These are phyloP conservation scores for Guyanaporus albipodus DNA, from an alignment of 768 basidiomycete genomes.

Conservation along the genomic window DNA sequence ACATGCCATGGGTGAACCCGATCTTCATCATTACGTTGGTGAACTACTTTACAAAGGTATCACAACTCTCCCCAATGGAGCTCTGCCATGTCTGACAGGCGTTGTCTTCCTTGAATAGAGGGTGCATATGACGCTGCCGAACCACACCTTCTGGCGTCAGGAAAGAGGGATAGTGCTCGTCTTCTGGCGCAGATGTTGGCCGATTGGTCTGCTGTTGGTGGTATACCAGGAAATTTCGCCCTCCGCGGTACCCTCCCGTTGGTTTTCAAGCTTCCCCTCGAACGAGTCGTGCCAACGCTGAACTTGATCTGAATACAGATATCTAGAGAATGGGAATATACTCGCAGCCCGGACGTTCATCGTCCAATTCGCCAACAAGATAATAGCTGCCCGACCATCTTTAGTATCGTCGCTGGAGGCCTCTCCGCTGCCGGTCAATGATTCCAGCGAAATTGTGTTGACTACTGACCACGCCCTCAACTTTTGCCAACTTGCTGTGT, in stretches of 20 bases:
- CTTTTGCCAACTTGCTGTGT: constrained; percentile 84
- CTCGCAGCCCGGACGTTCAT: constrained; percentile 94
- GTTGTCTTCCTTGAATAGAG: constrained; percentile 44
- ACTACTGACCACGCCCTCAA: constrained; percentile 78
- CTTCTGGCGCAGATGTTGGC: constrained; percentile 82
- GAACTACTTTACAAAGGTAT: constrained; percentile 82
- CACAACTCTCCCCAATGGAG: constrained; percentile 1
- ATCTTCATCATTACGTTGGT: constrained; percentile 86
- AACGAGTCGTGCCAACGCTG: neutral
- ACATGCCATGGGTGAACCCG: constrained; percentile 86
- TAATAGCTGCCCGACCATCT: constrained; percentile 46
- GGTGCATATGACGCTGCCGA: constrained; percentile 73
- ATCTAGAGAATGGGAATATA: constrained; percentile 82
- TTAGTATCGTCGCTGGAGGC: constrained; percentile 39
- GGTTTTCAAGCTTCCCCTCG: constrained; percentile 13
- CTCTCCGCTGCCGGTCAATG: constrained; percentile 42
- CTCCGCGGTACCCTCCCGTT: constrained; percentile 84
- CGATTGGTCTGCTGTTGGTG: constrained; percentile 64
- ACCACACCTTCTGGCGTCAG: constrained; percentile 76
- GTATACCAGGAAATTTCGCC: constrained; percentile 68
- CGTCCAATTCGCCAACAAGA: constrained; percentile 64
- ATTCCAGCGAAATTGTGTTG: constrained; percentile 60
- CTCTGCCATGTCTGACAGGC: constrained; percentile 1
- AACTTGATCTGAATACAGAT: constrained; percentile 39
- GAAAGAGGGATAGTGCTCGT: constrained; percentile 85